These are phyloP conservation scores for Mimosa pudica DNA, from an alignment of 306 rosid species.

Conservation along the genomic window DNA sequence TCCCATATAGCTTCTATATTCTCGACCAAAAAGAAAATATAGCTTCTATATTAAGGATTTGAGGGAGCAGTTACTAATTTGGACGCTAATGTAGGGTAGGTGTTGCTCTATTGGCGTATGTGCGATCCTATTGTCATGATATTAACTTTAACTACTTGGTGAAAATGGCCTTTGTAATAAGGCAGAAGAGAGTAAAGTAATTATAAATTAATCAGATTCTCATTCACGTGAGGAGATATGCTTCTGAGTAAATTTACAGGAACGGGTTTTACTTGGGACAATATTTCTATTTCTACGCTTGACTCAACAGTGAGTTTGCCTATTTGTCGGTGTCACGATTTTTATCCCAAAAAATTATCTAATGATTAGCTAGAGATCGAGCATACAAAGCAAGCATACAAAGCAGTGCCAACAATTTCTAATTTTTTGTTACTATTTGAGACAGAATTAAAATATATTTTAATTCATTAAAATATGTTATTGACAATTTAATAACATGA, in stretches of 20 bases:
- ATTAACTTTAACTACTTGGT: neutral
- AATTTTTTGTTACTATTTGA: neutral
- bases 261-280: neutral
- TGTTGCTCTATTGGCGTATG: neutral
- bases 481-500: neutral
- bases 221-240: conserved; percentile 18
- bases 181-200: neutral
- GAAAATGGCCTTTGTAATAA: neutral
- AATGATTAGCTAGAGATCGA: neutral
- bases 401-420: neutral
- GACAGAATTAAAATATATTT: neutral
- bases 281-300: neutral
- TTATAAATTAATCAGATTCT: neutral
- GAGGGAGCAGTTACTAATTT: neutral
- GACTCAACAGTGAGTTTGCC: neutral
- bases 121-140: too few species aligned
- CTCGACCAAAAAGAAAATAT: too few species aligned
- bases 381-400: neutral
- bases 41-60: too few species aligned
- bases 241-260: neutral
- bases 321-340: neutral
- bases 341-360: too few species aligned
- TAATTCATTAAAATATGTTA: neutral
- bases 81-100: neutral
- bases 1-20: too few species aligned